These are phyloP conservation scores for Corylus heterophylla DNA, from an alignment of 306 rosid species.

Conservation along the genomic window DNA sequence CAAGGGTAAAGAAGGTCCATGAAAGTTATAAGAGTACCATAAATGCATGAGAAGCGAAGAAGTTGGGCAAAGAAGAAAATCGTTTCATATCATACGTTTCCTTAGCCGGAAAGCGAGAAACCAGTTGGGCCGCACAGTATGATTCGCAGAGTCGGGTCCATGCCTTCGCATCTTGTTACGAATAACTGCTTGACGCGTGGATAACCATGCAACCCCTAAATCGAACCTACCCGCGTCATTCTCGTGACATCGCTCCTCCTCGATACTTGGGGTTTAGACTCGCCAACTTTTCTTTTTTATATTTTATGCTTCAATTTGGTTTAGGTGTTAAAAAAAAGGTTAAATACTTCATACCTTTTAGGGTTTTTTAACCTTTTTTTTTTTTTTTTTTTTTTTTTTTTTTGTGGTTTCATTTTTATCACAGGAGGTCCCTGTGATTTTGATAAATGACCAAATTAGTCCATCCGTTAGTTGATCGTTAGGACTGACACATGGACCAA, in stretches of 20 bases:
- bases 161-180: background rate
- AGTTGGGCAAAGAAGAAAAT: background rate
- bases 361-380: no score
- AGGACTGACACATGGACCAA: no score
- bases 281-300: background rate
- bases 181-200: background rate
- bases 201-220: background rate
- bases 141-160: conserved; percentile 17
- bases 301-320: no score
- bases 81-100: conserved; percentile 10
- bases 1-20: conserved; percentile 7
- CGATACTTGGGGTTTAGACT: background rate
- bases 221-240: background rate
- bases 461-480: no score
- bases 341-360: no score
- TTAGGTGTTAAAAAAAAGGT: no score
- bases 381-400: no score
- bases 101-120: conserved; percentile 34
- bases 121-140: conserved; percentile 24
- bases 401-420: no score
- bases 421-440: no score
- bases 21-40: background rate
- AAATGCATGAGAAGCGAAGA: background rate
- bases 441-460: no score
- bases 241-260: background rate